These are phyloP conservation scores for Coprinopsis marcescibilis DNA, from an alignment of 768 basidiomycete genomes.

Conservation along the genomic window DNA sequence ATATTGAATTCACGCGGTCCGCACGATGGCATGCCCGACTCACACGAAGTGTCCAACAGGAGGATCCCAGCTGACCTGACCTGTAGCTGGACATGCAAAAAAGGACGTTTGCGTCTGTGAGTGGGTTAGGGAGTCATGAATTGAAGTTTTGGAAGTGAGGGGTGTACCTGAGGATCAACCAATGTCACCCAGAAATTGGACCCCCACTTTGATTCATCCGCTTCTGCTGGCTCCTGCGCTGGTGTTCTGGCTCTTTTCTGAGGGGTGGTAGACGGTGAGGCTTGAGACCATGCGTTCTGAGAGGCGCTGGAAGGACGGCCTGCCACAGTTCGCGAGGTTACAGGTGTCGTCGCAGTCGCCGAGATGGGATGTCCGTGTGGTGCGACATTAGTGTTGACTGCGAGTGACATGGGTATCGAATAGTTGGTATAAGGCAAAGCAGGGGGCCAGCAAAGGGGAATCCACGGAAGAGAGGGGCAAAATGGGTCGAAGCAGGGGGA, in stretches of 20 bases:
- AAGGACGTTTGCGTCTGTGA: slow-evolving; percentile 61
- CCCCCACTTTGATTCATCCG: slow-evolving; percentile 64
- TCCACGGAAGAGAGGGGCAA: not conserved
- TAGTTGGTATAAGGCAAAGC: not conserved
- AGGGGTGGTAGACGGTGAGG: not conserved
- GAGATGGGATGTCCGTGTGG: slow-evolving; percentile 14
- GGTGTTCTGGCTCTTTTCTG: not conserved
- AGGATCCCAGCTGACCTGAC: slow-evolving; percentile 90
- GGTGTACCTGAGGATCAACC: slow-evolving; percentile 79
- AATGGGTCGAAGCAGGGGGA: not conserved
- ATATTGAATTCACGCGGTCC: slow-evolving; percentile 16
- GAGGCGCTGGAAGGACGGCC: too few relatives aligned
- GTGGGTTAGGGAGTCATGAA: slow-evolving; percentile 4
- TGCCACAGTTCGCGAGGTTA: too few relatives aligned
- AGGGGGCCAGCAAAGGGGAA: not conserved
- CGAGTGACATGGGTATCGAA: slow-evolving; percentile 16
- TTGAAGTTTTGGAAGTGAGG: slow-evolving; percentile 3
- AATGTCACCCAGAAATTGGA: slow-evolving; percentile 94
- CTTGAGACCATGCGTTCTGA: slow-evolving; percentile 15
- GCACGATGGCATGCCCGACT: slow-evolving; percentile 21
- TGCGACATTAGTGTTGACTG: slow-evolving; percentile 17
- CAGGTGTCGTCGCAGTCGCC: slow-evolving; percentile 15
- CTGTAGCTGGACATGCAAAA: slow-evolving; percentile 90
- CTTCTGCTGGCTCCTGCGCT: slow-evolving; percentile 18
- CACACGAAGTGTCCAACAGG: slow-evolving; percentile 87